These are phyloP conservation scores for Dendrobium officinale DNA, from an alignment of 106 monocot species.

Conservation along the genomic window DNA sequence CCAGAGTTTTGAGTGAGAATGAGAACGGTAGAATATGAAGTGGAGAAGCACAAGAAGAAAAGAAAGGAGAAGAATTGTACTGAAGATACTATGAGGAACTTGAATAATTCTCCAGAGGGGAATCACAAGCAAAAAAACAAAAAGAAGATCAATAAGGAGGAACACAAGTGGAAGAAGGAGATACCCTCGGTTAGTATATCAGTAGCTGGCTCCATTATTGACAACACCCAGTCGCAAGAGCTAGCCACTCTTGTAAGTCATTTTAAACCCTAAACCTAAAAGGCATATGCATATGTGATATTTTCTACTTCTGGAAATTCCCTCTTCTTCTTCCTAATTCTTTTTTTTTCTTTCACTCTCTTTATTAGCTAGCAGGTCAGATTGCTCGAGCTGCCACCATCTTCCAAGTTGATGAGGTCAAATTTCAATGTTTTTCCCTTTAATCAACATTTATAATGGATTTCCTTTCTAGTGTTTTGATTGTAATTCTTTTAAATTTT, in stretches of 20 bases:
- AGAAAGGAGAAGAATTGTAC: not conserved
- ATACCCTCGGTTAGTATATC: conserved; percentile 73
- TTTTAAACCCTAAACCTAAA: conserved; percentile 5
- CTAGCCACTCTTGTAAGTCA: conserved; percentile 74
- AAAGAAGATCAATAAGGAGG: conserved; percentile 11
- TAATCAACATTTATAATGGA: not conserved
- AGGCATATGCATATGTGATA: not conserved
- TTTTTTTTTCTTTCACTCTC: not conserved
- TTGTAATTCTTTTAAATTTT: not conserved
- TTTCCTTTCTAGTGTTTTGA: not conserved
- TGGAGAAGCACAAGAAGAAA: not conserved
- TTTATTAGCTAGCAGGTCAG: conserved; percentile 75
- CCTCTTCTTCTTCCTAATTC: not conserved
- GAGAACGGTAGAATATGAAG: not conserved
- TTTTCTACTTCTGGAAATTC: not conserved
- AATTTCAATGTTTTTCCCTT: not conserved
- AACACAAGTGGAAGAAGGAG: conserved; percentile 8
- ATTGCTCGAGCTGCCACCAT: conserved; percentile 88
- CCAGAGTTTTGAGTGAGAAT: not conserved
- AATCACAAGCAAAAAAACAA: conserved; percentile 12
- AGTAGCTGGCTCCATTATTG: conserved; percentile 83
- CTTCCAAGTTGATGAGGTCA: conserved; percentile 88
- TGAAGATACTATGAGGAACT: not conserved
- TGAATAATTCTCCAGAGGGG: not conserved
- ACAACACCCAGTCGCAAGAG: conserved; percentile 94